Conservation (phyloP, 83 land plant genomes). For the Picea abies region DNA sequence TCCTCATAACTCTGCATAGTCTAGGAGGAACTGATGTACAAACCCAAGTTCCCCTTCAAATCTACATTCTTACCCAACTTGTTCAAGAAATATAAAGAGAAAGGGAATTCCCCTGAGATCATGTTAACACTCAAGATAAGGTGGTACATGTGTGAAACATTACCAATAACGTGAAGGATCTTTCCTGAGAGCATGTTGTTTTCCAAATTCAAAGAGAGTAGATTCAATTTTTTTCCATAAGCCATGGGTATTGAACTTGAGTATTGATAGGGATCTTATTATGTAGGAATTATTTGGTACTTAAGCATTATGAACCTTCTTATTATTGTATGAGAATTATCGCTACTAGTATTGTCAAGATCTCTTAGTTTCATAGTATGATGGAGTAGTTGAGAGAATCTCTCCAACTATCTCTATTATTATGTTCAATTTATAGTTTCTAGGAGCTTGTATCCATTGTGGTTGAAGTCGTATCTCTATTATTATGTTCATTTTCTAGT, state of each 20-base stretch:
- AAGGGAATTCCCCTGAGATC: neutral
- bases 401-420: too few relatives aligned
- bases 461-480: too few relatives aligned
- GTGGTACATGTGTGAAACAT: slow-evolving; percentile 53
- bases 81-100: slow-evolving; percentile 39
- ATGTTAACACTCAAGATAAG: slow-evolving; percentile 36
- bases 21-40: too few relatives aligned
- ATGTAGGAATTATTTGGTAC: slow-evolving; percentile 23
- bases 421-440: too few relatives aligned
- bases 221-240: slow-evolving; percentile 33
- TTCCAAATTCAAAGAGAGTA: slow-evolving; percentile 47
- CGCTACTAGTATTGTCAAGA: too few relatives aligned
- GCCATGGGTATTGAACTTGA: slow-evolving; percentile 50
- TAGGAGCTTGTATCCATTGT: too few relatives aligned
- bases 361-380: too few relatives aligned
- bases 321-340: too few relatives aligned
- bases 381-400: too few relatives aligned
- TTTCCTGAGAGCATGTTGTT: slow-evolving; percentile 54
- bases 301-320: slow-evolving; percentile 27
- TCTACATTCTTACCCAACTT: slow-evolving; percentile 5
- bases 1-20: neutral
- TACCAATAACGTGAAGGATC: slow-evolving; percentile 40
- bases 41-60: too few relatives aligned
- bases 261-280: slow-evolving; percentile 50
- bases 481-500: too few relatives aligned